Percentiles rank a stretch among this genome's conserved stretches.
These are phyloP conservation scores for Groenewaldozyma sp. DNA, from an alignment of 1,139 yeast species.

Conservation along the genomic window DNA sequence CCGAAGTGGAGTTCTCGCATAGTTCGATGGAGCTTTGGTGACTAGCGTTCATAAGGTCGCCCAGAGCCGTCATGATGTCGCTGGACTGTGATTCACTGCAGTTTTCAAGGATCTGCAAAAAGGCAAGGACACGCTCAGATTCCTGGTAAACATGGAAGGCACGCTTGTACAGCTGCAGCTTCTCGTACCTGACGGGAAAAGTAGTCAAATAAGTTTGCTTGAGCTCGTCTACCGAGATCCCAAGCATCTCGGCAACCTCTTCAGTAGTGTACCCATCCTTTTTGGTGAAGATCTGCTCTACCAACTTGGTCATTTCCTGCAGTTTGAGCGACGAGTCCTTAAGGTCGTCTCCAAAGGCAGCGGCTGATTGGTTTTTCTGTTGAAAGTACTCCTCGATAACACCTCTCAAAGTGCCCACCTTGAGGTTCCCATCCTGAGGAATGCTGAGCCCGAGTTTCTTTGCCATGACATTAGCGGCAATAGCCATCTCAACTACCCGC, in stretches of 20 bases:
- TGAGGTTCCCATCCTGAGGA: slow-evolving; percentile 46
- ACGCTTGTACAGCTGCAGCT: slow-evolving; percentile 48
- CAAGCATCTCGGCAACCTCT: slow-evolving; percentile 41
- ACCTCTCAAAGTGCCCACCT: slow-evolving; percentile 58
- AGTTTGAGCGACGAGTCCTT: slow-evolving; percentile 37
- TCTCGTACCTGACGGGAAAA: slow-evolving; percentile 50
- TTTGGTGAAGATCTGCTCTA: slow-evolving; percentile 33
- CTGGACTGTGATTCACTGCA: slow-evolving; percentile 6
- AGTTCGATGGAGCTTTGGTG: slow-evolving; percentile 44
- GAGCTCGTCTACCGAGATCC: slow-evolving; percentile 38
- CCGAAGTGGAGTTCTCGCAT: slow-evolving; percentile 49
- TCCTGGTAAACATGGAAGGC: slow-evolving; percentile 60
- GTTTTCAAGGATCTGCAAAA: slow-evolving; percentile 35
- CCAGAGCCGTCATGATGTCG: slow-evolving; percentile 32
- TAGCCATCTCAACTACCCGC: slow-evolving; percentile 60
- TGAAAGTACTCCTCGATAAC: slow-evolving; percentile 46
- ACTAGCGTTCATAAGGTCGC: slow-evolving; percentile 49
- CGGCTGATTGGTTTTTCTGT: slow-evolving; percentile 27
- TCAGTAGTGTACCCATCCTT: slow-evolving; percentile 43
- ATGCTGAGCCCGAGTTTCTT: slow-evolving; percentile 37
- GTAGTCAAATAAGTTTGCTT: slow-evolving; percentile 38
- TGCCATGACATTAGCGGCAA: slow-evolving; percentile 54
- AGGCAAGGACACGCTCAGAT: slow-evolving; percentile 49
- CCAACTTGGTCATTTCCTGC: slow-evolving; percentile 34
- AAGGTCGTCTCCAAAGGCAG: slow-evolving; percentile 42